Evolutionary conservation across 2,329 filamentous ascomycete genomes (phyloP).

Genomic region (Colletotrichum tamarilloi): DNA sequence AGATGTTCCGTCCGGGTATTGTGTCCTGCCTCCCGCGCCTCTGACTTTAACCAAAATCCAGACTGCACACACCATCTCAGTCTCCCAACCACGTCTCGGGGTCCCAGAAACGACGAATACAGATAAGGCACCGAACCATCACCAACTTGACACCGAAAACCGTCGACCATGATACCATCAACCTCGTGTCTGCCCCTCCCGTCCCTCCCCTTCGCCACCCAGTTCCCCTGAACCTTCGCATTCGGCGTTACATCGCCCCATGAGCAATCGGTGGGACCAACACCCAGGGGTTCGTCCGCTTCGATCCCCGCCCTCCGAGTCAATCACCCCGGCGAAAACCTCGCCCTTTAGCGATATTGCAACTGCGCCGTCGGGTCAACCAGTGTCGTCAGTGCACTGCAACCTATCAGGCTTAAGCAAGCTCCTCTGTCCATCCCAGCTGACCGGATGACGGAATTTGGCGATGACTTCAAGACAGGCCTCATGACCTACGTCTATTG

Average conservation of each 20-base stretch:
- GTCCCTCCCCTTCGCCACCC: conserved; percentile 4
- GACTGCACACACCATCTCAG: neutral
- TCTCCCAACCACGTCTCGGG: neutral
- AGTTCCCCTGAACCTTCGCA: conserved; percentile 15
- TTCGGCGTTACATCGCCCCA: conserved; percentile 25
- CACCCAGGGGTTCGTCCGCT: neutral
- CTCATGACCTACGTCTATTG: neutral
- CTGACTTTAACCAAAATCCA: neutral
- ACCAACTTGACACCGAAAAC: neutral
- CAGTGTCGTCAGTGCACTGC: neutral
- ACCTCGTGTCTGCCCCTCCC: conserved; percentile 13
- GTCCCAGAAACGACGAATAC: neutral
- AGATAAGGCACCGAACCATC: conserved; percentile 10
- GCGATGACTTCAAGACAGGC: neutral
- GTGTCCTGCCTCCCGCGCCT: neutral
- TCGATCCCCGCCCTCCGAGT: conserved; percentile 11
- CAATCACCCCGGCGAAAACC: conserved; percentile 11
- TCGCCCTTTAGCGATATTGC: conserved; percentile 7
- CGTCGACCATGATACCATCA: neutral
- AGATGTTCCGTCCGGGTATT: neutral
- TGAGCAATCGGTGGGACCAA: conserved; percentile 21
- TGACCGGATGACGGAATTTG: neutral
- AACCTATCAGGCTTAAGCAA: neutral
- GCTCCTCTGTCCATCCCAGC: neutral
- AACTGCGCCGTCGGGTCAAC: neutral